Evolutionary conservation across 2,329 filamentous ascomycete genomes (phyloP), one percentile per base, ranked within the genome.

Genomic region (Fusarium veterinarium): DNA sequence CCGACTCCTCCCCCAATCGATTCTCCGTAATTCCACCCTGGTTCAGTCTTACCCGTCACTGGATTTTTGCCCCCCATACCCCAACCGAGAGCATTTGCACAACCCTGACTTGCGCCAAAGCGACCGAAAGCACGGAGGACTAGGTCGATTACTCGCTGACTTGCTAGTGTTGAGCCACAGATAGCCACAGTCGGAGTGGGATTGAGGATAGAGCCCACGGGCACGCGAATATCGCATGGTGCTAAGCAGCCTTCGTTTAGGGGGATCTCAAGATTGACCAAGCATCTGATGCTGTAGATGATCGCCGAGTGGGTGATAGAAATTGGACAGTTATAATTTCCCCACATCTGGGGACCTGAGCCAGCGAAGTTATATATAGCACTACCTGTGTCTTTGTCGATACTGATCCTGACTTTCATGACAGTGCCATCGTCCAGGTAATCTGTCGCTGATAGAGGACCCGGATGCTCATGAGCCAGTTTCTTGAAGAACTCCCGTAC

Each of bases 131-230:
- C 79, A 2, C 74, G 68, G 13, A 83, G 69, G n/a, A 82, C 79
- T 1, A 79, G 68, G 37, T 82, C 80, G 8, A 79, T 78, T 4
- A 82, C 77, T 12, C 80, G 77, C 68, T 82, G 80, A 16, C 76
- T 79, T 8, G 79, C 80, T 8, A 81, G 71, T 1, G 94, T 91
- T 76, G 93, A 94, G n/a, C 92, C 92, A 38, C 79, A 80, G 52
- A 82, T 78, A 3, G 81, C 82, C 4, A 78, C 81, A 0, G 71
- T 65, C 1, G 81, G 75, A 0, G 75, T 77, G 4, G 82, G 82
- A 25, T 79, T 79, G 4, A 84, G 76, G n/a, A 83, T 70, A 3
- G 76, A 77, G 14, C 78, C 76, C 17, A 65, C 60, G 6, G 82
- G 82, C 1, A 81, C 75, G n/a, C 66, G 62, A 35, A 84, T 77